phyloP scores from a whole-genome alignment of 345 rosid genomes.

The Litchi chinensis region DNA sequence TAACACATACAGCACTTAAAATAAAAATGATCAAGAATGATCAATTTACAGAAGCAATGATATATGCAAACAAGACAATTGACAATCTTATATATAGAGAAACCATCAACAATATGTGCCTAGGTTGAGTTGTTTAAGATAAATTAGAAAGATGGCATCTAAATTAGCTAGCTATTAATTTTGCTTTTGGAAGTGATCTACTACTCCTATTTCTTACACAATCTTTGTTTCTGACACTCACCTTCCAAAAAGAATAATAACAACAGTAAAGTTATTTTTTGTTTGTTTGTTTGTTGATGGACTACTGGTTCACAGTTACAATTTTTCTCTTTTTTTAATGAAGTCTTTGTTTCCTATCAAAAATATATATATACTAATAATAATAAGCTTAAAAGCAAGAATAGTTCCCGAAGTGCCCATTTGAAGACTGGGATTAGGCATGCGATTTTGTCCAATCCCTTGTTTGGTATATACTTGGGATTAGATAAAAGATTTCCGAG shows the following conservation, averaged over 20 bases:
- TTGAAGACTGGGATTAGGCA: background rate
- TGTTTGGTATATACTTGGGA: too few relatives aligned
- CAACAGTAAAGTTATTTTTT: too few relatives aligned
- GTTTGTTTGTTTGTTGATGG: too few relatives aligned
- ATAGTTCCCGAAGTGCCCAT: background rate
- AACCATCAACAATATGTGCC: background rate
- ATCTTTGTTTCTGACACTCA: background rate
- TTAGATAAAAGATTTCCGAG: too few relatives aligned
- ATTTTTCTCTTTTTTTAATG: too few relatives aligned
- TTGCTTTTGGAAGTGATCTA: background rate
- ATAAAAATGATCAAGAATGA: background rate
- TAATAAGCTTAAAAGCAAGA: background rate
- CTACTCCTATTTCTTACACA: background rate
- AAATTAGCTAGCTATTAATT: background rate
- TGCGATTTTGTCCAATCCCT: background rate
- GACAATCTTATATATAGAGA: background rate
- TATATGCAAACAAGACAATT: background rate
- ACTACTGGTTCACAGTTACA: too few relatives aligned
- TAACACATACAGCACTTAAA: background rate
- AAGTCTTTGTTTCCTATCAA: too few relatives aligned
- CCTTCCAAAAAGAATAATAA: background rate
- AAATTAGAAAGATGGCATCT: background rate
- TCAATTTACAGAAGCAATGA: slow-evolving; percentile 11
- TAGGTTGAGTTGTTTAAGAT: background rate
- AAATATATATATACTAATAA: background rate